Conservation (phyloP, 306 rosid species). For the Morella rubra region DNA sequence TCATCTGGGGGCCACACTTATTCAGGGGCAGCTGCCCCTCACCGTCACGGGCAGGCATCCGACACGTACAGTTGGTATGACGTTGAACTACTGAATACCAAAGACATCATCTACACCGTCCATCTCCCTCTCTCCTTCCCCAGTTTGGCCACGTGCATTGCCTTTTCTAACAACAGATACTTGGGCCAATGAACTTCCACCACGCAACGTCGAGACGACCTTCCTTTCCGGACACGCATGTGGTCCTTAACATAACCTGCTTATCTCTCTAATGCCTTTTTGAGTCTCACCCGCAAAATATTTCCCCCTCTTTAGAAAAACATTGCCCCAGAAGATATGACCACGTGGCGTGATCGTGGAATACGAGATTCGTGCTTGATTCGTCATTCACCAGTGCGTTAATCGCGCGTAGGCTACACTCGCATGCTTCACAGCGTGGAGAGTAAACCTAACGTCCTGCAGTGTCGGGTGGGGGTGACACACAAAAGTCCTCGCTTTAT, state of each 20-base stretch:
- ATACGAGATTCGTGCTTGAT: conserved; percentile 21
- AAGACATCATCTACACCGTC: conserved; percentile 33
- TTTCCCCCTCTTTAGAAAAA: conserved; percentile 16
- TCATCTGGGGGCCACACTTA: conserved; percentile 62
- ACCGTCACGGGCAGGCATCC: conserved; percentile 70
- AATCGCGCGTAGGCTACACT: background rate
- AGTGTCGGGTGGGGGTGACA: background rate
- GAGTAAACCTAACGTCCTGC: background rate
- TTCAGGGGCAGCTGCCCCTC: conserved; percentile 74
- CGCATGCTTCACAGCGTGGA: background rate
- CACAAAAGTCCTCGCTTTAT: conserved; percentile 21
- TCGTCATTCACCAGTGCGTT: background rate
- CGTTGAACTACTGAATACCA: conserved; percentile 48
- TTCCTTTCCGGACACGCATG: conserved; percentile 72
- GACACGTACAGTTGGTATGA: conserved; percentile 74
- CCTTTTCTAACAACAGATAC: conserved; percentile 15
- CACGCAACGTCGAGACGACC: conserved; percentile 39
- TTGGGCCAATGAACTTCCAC: conserved; percentile 44
- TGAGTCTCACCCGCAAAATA: conserved; percentile 7
- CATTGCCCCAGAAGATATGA: conserved; percentile 23
- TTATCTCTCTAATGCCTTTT: conserved; percentile 3
- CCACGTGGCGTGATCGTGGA: conserved; percentile 65
- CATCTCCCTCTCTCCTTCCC: background rate
- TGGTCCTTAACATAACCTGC: conserved; percentile 34
- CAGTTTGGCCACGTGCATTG: conserved; percentile 42